Conservation (phyloP, 345 rosid species). For the Citrus medica region DNA sequence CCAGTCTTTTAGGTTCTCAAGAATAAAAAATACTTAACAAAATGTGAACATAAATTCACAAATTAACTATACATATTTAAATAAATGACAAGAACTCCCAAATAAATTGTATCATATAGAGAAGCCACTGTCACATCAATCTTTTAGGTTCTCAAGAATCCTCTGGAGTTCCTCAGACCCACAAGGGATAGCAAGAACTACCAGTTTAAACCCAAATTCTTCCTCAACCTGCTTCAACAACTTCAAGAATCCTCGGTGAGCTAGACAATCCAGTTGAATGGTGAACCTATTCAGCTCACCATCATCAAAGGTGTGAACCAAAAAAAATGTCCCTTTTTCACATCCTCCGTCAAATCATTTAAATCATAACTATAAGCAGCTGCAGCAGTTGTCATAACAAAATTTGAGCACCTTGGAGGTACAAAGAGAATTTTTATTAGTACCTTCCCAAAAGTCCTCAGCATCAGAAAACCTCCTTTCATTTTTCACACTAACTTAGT, state of each 20-base stretch:
- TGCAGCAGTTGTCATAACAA: not conserved
- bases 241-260: slow-evolving; percentile 18
- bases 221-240: slow-evolving; percentile 15
- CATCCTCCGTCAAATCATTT: slow-evolving; percentile 1
- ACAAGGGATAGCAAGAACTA: slow-evolving; percentile 18
- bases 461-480: not conserved
- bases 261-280: slow-evolving; percentile 13
- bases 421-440: not conserved
- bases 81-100: not conserved
- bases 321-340: slow-evolving; percentile 21
- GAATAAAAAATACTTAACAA: not conserved
- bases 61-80: not conserved
- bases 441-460: not conserved
- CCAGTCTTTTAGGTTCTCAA: not conserved
- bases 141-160: slow-evolving; percentile 4
- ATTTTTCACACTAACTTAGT: not conserved
- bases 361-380: not conserved
- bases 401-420: not conserved
- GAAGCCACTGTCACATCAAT: not conserved
- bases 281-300: slow-evolving; percentile 16
- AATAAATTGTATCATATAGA: not conserved
- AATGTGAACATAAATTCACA: not conserved
- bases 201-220: slow-evolving; percentile 19
- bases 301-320: slow-evolving; percentile 1
- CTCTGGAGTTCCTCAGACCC: slow-evolving; percentile 8